Evolutionary conservation across 768 basidiomycete species (phyloP).

Genomic region (Baorangia bicolor): DNA sequence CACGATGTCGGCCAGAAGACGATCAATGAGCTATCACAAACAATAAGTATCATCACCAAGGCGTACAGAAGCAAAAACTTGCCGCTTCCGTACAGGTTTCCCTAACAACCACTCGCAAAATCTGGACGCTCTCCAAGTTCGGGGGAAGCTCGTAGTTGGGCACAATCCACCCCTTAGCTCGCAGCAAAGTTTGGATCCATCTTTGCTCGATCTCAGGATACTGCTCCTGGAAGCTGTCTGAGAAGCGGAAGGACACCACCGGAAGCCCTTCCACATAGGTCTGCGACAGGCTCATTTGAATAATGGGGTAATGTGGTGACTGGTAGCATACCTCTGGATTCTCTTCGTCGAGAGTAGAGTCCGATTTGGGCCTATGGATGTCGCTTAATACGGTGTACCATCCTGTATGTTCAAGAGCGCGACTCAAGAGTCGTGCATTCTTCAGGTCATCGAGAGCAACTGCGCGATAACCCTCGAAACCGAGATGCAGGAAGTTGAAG

Average conservation of each 20-base stretch:
- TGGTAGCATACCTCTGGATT: constrained; percentile 51
- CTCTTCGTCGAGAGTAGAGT: constrained; percentile 43
- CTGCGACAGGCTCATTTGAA: constrained; percentile 16
- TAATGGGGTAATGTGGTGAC: neutral
- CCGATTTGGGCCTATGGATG: constrained; percentile 45
- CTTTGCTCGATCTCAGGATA: constrained; percentile 58
- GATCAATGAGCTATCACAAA: constrained; percentile 51
- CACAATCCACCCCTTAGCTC: constrained; percentile 55
- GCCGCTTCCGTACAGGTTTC: constrained; percentile 54
- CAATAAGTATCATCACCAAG: constrained; percentile 29
- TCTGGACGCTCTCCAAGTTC: constrained; percentile 47
- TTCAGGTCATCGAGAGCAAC: constrained; percentile 49
- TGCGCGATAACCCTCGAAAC: constrained; percentile 51
- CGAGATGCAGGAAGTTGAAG: constrained; percentile 63
- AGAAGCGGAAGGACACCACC: constrained; percentile 55
- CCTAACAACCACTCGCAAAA: constrained; percentile 61
- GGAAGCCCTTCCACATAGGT: constrained; percentile 51
- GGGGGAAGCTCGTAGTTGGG: constrained; percentile 63
- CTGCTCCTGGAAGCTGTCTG: constrained; percentile 48
- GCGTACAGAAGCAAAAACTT: constrained; percentile 23
- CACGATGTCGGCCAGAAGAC: constrained; percentile 68
- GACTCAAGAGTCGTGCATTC: constrained; percentile 65
- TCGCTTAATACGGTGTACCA: constrained; percentile 54
- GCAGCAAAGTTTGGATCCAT: constrained; percentile 53
- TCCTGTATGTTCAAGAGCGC: constrained; percentile 58